Percentiles rank a stretch among this genome's conserved stretches.
Conservation (phyloP, 371 early-diverging fungal genomes). For the Nosema muscidifuracis region DNA sequence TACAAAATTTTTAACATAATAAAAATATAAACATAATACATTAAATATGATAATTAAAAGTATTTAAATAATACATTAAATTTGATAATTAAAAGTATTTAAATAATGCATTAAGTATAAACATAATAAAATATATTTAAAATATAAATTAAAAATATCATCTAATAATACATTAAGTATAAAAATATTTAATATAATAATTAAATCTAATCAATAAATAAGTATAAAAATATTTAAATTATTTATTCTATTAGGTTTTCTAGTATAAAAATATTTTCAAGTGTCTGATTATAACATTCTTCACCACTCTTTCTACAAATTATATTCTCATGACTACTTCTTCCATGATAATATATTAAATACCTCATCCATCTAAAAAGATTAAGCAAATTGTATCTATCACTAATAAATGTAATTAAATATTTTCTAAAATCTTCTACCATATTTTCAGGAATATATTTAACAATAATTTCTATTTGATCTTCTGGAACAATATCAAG, state of each 20-base stretch:
- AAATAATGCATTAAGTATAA: no score
- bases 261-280: constrained; percentile 10
- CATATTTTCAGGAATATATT: constrained; percentile 8
- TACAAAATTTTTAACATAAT: no score
- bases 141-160: background rate
- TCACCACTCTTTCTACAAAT: constrained; percentile 3
- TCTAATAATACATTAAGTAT: no score
- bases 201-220: no score
- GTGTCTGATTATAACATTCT: background rate
- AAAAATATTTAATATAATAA: no score
- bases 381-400: background rate
- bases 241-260: constrained; percentile 3
- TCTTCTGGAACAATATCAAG: constrained; percentile 10
- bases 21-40: no score
- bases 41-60: no score
- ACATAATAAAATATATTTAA: background rate
- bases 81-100: no score
- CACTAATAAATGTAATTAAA: constrained; percentile 3
- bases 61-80: no score
- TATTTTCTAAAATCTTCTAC: background rate
- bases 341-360: constrained; percentile 5
- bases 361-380: background rate
- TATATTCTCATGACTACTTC: background rate
- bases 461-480: constrained; percentile 6
- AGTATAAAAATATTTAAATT: no score